These are phyloP conservation scores for Castanea sativa DNA, from an alignment of 306 rosid genomes.

Conservation along the genomic window DNA sequence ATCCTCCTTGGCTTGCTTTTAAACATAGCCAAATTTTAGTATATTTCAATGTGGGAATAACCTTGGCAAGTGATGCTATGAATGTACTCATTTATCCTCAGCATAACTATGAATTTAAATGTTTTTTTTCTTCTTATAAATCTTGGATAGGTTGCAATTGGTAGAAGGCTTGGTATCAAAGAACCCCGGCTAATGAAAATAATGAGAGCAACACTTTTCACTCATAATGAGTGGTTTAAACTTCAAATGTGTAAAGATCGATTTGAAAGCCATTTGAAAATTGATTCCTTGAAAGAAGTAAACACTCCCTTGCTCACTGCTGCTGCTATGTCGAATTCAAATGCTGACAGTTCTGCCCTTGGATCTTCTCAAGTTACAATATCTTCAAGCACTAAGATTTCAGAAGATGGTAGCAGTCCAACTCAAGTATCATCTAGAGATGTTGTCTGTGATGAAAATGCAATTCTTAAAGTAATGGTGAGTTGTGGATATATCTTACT, in stretches of 20 bases:
- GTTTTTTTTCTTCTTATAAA: neutral
- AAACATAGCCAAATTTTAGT: neutral
- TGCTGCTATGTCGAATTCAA: slow-evolving; percentile 51
- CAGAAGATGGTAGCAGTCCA: slow-evolving; percentile 91
- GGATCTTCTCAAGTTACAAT: slow-evolving; percentile 86
- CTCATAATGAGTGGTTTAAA: slow-evolving; percentile 94
- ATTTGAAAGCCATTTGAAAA: slow-evolving; percentile 77
- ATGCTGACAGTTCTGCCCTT: slow-evolving; percentile 68
- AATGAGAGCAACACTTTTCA: slow-evolving; percentile 73
- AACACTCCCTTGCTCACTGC: slow-evolving; percentile 50
- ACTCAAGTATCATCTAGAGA: slow-evolving; percentile 78
- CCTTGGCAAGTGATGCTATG: neutral
- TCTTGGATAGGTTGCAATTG: slow-evolving; percentile 71
- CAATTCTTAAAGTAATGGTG: slow-evolving; percentile 96
- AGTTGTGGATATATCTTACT: slow-evolving; percentile 26
- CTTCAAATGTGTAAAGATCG: slow-evolving; percentile 98
- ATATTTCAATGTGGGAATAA: neutral
- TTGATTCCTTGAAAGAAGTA: slow-evolving; percentile 84
- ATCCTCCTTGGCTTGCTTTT: neutral
- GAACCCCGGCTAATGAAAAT: slow-evolving; percentile 98
- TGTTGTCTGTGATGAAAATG: slow-evolving; percentile 69
- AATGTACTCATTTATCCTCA: neutral
- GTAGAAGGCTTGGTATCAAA: slow-evolving; percentile 86
- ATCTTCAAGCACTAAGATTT: slow-evolving; percentile 64
- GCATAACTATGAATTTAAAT: slow-evolving; percentile 4